These are phyloP conservation scores for Skeletonema potamos DNA, from an alignment of 108 stramenopile species.

Conservation along the genomic window DNA sequence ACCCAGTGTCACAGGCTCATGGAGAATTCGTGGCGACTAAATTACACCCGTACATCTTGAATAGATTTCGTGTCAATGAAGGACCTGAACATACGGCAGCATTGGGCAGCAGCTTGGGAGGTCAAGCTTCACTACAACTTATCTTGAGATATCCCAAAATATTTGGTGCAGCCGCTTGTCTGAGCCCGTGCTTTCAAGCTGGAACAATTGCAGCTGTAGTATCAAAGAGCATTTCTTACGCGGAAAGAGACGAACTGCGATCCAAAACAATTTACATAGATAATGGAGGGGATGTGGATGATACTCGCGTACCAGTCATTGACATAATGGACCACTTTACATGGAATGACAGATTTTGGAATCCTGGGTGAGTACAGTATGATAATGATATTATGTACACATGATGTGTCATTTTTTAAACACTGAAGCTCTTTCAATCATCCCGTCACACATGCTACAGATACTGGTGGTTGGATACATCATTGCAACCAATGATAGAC, in stretches of 20 bases:
- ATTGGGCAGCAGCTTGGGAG: conserved; percentile 68
- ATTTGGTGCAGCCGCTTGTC: conserved; percentile 67
- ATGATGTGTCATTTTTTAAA: not conserved
- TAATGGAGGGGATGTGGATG: conserved; percentile 69
- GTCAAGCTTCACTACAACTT: conserved; percentile 68
- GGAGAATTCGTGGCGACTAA: conserved; percentile 64
- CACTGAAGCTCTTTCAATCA: no score
- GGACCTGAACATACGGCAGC: conserved; percentile 38
- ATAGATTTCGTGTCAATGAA: conserved; percentile 51
- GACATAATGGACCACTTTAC: conserved; percentile 71
- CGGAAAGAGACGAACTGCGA: conserved; percentile 14
- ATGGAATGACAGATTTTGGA: conserved; percentile 62
- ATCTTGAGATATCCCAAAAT: conserved; percentile 59
- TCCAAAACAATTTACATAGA: conserved; percentile 65
- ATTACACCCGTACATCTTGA: conserved; percentile 59
- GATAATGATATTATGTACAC: not conserved
- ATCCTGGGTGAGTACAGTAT: conserved; percentile 47
- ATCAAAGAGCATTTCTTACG: conserved; percentile 12
- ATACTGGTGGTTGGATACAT: conserved; percentile 71
- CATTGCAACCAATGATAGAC: conserved; percentile 57
- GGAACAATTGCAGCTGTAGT: conserved; percentile 45
- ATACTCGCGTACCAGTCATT: conserved; percentile 52
- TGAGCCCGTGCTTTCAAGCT: conserved; percentile 71
- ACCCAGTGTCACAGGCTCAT: conserved; percentile 61
- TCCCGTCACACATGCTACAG: not conserved